Percentiles rank a stretch among this genome's conserved stretches.
These are phyloP conservation scores for Biancaea sappan DNA, from an alignment of 306 rosid species.

Conservation along the genomic window DNA sequence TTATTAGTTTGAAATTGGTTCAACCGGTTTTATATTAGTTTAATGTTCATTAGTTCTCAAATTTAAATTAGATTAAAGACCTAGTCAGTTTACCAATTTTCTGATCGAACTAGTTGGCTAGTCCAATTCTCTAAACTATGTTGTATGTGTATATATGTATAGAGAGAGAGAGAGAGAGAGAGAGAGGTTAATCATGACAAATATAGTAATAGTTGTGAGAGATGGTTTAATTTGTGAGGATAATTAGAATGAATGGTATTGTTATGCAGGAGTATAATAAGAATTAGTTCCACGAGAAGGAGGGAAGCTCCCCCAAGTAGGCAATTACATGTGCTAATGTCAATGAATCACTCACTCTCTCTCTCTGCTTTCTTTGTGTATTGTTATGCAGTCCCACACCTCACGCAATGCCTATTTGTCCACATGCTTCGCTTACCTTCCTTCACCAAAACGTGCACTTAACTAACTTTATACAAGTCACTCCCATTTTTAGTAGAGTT, in stretches of 20 bases:
- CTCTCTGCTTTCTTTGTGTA: conserved; percentile 22
- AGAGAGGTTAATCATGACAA: conserved; percentile 16
- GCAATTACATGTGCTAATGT: conserved; percentile 53
- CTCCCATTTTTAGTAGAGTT: too few relatives aligned
- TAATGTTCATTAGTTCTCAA: too few relatives aligned
- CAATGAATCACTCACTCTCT: conserved; percentile 35
- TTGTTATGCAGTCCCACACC: conserved; percentile 52
- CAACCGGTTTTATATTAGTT: too few relatives aligned
- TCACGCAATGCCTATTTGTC: conserved; percentile 62
- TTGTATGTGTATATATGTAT: too few relatives aligned
- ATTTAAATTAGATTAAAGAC: too few relatives aligned
- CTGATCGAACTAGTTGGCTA: too few relatives aligned
- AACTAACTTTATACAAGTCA: conserved; percentile 53
- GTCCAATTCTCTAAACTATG: too few relatives aligned
- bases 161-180: too few relatives aligned
- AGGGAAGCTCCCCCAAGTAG: conserved; percentile 49
- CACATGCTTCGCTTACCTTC: conserved; percentile 55
- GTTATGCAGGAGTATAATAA: conserved; percentile 20
- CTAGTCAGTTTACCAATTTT: too few relatives aligned
- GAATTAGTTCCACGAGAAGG: conserved; percentile 31
- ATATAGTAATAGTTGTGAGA: conserved; percentile 16
- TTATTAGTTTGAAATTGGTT: too few relatives aligned
- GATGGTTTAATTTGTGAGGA: conserved; percentile 14
- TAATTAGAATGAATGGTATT: neutral
- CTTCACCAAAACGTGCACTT: conserved; percentile 71